Conservation (phyloP, 305 asterid genomes). For the Salvia sclarea region DNA sequence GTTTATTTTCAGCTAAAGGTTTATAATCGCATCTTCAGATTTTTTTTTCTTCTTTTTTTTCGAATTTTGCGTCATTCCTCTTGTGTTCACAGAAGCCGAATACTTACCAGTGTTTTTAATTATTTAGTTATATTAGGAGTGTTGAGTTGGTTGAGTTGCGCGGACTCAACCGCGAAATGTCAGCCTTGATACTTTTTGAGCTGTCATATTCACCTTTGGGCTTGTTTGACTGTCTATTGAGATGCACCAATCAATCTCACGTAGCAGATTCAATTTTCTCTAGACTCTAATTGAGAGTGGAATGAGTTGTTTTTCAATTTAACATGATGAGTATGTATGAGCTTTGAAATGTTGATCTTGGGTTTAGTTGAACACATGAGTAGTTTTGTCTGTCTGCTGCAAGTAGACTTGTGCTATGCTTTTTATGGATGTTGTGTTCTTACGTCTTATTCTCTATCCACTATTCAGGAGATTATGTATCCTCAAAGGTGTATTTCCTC, state of each 20-base stretch:
- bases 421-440: neutral
- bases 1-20: neutral
- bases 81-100: neutral
- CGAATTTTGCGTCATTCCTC: neutral
- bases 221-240: neutral
- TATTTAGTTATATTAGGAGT: neutral
- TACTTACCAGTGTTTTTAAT: slow-evolving; percentile 1
- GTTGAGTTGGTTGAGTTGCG: neutral
- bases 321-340: neutral
- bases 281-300: neutral
- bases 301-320: neutral
- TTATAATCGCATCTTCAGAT: neutral
- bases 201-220: neutral
- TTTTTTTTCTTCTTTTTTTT: neutral
- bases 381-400: neutral
- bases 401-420: neutral
- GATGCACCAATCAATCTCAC: neutral
- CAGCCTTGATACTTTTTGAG: neutral
- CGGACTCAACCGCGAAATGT: neutral
- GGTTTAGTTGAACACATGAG: neutral
- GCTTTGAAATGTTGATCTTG: neutral
- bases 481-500: slow-evolving; percentile 90
- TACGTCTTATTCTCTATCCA: slow-evolving; percentile 19
- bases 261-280: neutral
- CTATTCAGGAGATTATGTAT: slow-evolving; percentile 76